These are phyloP conservation scores for Suhomyces coccinellae DNA, from an alignment of 1,139 yeast species.

Conservation along the genomic window DNA sequence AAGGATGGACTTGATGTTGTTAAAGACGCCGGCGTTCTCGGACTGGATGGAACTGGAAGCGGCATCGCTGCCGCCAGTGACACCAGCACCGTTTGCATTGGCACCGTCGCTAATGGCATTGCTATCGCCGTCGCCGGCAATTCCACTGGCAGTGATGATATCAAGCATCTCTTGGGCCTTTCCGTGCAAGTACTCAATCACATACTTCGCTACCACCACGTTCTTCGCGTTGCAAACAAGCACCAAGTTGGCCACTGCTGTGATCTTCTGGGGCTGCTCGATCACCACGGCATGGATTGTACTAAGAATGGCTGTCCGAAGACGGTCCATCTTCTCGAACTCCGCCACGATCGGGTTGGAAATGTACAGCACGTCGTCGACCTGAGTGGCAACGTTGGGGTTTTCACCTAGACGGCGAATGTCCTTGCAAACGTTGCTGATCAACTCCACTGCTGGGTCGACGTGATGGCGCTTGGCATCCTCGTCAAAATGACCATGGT, in stretches of 20 bases:
- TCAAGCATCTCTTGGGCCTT: constrained; percentile 59
- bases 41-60: neutral
- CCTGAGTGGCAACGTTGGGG: constrained; percentile 49
- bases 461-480: constrained; percentile 39
- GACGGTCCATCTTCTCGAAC: constrained; percentile 63
- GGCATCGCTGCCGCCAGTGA: no score
- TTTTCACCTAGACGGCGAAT: constrained; percentile 68
- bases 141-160: constrained; percentile 5
- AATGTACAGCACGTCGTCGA: constrained; percentile 67
- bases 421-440: constrained; percentile 51
- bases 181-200: constrained; percentile 67
- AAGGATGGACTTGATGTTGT: constrained; percentile 65
- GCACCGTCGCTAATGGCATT: no score
- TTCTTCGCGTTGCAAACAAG: constrained; percentile 67
- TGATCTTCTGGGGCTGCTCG: constrained; percentile 91
- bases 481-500: constrained; percentile 9
- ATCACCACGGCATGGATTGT: constrained; percentile 68
- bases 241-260: constrained; percentile 68
- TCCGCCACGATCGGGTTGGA: constrained; percentile 68
- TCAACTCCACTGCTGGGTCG: constrained; percentile 45
- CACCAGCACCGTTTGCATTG: no score
- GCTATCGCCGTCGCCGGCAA: neutral
- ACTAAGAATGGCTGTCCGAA: constrained; percentile 58
- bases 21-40: constrained; percentile 66
- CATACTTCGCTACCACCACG: constrained; percentile 66